Conservation (phyloP, 2,329 filamentous ascomycete species). For the Beauveria varroae region DNA sequence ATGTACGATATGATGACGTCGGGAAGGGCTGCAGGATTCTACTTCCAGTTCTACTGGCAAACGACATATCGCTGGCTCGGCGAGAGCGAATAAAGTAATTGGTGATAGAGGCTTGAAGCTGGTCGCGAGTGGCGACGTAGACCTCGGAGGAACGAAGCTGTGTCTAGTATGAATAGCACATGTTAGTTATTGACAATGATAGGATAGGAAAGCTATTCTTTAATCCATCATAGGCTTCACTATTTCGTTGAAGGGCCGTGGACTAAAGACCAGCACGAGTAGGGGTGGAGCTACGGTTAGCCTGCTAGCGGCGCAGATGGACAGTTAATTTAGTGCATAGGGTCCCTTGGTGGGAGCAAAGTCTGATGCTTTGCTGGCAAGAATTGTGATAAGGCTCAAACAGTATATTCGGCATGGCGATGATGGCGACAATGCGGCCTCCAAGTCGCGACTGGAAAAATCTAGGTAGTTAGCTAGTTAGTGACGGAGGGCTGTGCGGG, state of each 20-base stretch:
- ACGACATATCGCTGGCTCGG: neutral
- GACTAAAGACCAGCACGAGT: no score
- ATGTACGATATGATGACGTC: neutral
- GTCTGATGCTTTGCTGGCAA: neutral
- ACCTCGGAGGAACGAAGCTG: neutral
- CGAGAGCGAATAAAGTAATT: neutral
- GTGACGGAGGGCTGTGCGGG: neutral
- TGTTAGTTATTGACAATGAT: neutral
- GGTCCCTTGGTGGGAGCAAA: no score
- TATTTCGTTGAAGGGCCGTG: no score
- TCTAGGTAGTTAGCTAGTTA: neutral
- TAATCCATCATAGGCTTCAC: no score
- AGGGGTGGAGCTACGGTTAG: no score
- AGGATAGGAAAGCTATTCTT: no score
- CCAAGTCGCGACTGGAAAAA: neutral
- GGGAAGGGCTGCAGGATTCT: neutral
- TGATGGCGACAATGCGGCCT: neutral
- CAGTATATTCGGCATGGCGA: neutral
- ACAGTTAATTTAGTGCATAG: no score
- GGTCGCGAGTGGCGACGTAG: neutral
- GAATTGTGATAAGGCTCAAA: neutral
- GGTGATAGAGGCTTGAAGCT: no score
- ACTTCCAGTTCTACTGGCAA: neutral
- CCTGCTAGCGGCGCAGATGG: no score
- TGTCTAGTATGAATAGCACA: neutral